Conservation (phyloP, 139 green algal species). For the Volvox africanus region DNA sequence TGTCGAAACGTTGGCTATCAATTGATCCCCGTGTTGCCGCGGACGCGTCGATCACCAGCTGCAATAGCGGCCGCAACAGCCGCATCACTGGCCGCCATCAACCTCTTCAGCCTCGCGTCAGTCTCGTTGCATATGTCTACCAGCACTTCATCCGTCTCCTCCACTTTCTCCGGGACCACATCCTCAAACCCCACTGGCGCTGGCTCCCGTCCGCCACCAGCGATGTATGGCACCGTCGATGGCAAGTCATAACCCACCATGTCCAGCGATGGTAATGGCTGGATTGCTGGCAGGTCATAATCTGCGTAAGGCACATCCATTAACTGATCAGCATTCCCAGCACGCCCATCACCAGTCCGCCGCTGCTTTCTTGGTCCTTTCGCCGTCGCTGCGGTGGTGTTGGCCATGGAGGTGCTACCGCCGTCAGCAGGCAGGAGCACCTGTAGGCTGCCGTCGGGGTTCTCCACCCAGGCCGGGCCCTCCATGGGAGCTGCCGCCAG, state of each 20-base stretch:
- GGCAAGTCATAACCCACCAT: background rate
- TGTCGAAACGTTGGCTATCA: too few species aligned
- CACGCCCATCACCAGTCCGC: background rate
- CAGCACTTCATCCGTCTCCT: background rate
- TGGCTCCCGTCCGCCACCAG: background rate
- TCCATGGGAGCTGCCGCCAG: background rate
- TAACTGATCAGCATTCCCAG: background rate
- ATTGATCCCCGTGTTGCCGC: too few species aligned
- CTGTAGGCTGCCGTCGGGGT: slow-evolving; percentile 44
- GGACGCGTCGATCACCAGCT: background rate
- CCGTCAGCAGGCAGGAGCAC: slow-evolving; percentile 2
- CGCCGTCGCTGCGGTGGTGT: background rate
- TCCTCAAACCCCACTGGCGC: background rate
- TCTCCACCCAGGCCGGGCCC: slow-evolving; percentile 31
- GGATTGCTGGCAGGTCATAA: background rate
- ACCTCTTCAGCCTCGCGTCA: background rate
- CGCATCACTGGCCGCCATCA: background rate
- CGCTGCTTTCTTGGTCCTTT: background rate
- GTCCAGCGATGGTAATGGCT: background rate
- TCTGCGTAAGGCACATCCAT: slow-evolving; percentile 23
- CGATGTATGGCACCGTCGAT: background rate
- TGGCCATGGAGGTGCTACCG: background rate
- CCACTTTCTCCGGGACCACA: background rate
- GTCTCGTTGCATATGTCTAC: background rate
- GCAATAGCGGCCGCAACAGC: background rate